Evolutionary conservation across 768 basidiomycete genomes (phyloP), one percentile per base, ranked within the genome.

Genomic region (Mycena rebaudengoi): DNA sequence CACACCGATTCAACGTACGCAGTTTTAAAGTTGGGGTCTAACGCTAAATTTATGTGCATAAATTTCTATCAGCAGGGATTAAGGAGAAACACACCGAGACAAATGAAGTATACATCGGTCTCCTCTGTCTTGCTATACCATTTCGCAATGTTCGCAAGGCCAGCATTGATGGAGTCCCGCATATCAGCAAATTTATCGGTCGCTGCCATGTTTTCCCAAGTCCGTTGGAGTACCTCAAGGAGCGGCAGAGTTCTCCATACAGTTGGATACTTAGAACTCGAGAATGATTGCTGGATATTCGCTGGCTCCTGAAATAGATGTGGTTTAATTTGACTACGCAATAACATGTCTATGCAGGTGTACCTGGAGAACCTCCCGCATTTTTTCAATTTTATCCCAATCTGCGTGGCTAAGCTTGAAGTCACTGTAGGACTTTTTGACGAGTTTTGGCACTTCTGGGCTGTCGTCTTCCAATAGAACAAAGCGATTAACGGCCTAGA

Each of bases 341-440:
- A 43, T 21, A 11, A 62, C 45, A 62, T 25, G 20, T 37, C 18
- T 37, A 37, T 18, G 28, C 54, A 48, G 16, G 13, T 60, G 39
- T 51, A 71, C 69, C 59, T 65, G 45, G 56, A 75, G 65, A 45
- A 75, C 70, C 41, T 74, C 70, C 10, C 66, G 56, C 8, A 75
- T 71, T 4, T 72, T 61, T 6, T 49, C 63, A 5, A 76, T 33
- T 26, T 67, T 60, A 6, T 45, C 35, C 74, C 76, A 76, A 44
- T 77, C 70, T 0, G 55, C 23, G 0, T 23, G 0, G 14, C 49
- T 3, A 0, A 75, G 64, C n/a, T 60, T 60, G 50, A 70, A 75
- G 51, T 73, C 58, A 7, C 32, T 39, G 60, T 76, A 76, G 7
- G 40, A 56, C 53, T 74, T 74, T 16, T 68, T 70, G 35, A 69